Conservation (phyloP, 2,329 filamentous ascomycete species). For the Dothiorella sarmentorum region DNA sequence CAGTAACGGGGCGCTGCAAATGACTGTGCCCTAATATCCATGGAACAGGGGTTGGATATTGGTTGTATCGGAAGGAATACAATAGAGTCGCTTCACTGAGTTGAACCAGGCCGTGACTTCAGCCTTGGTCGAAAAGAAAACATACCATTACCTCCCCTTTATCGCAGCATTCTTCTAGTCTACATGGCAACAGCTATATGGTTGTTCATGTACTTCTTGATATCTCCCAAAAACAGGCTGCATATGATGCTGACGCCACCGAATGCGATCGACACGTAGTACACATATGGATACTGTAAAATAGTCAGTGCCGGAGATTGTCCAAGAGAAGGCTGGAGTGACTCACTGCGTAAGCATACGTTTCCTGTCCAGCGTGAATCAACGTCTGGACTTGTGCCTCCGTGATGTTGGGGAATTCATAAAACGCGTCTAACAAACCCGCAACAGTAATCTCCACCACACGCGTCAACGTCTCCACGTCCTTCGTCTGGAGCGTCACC, state of each 20-base stretch:
- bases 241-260: constrained; percentile 13
- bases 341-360: constrained; percentile 8
- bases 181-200: constrained; percentile 12
- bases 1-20: too few relatives aligned
- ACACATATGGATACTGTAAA: constrained; percentile 15
- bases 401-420: constrained; percentile 7
- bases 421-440: constrained; percentile 1
- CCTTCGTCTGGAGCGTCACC: neutral
- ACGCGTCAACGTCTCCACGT: neutral
- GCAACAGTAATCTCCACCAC: constrained; percentile 10
- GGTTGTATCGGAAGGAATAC: too few relatives aligned
- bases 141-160: neutral
- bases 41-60: too few relatives aligned
- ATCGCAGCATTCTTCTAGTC: neutral
- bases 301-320: neutral
- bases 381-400: neutral
- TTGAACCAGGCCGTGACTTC: neutral
- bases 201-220: constrained; percentile 21
- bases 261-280: constrained; percentile 16
- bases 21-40: too few relatives aligned
- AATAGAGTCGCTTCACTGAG: too few relatives aligned
- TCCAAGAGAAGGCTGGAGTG: neutral
- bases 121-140: neutral
- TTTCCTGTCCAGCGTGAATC: constrained; percentile 6
- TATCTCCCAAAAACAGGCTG: constrained; percentile 12